Base-by-base conservation (phyloP, 768 basidiomycete species). In the Boletus rubroflammeus region DNA sequence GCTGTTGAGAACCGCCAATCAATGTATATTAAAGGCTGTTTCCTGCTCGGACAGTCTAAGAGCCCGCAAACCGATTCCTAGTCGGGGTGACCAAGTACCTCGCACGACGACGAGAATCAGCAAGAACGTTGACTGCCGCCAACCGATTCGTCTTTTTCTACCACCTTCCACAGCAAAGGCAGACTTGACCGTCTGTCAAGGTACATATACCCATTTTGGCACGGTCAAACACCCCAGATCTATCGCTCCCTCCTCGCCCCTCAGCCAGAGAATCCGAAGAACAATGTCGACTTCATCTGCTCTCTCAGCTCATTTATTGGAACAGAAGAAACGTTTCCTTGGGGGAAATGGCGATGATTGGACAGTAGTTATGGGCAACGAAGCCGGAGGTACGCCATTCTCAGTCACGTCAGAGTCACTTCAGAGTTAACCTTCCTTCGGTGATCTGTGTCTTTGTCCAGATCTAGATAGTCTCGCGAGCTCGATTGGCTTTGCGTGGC, bases 311-410 rank as follows among this genome's bases (percentile, higher is more conserved):
- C 80, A 78, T 59, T 67, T 85, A 15, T 29, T 47, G n/a, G 64
- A 65, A 23, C 71, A 82, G 53, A 91, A 89, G 67, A 64, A 73
- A 25, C 72, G 67, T 25, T 97, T 90, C 63, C 69, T 94, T 21
- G 65, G 62, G 17, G 88, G 85, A 46, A 76, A 77, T 38, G 79
- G 75, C 0, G 59, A 67, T 6, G 80, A 83, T 44, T 98, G 94
- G 95, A 87, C 83, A 0, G 77, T 97, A 6, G 88, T 85, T 0
- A 90, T 94, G 85, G 95, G 96, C 0, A 99, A 99, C 68, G 96
- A 98, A 72, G 93, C 96, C 14, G 95, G 95, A 64, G 96, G 96
- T 95, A 67, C 15, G 53, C 36, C 49, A 19, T 43, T 26, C 39
- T 47, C 25, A 19, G 38, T 49, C 21, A 34, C 14, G 3, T n/a